These are phyloP conservation scores for Aureobasidium namibiae DNA, from an alignment of 2,329 filamentous ascomycete species.

Conservation along the genomic window DNA sequence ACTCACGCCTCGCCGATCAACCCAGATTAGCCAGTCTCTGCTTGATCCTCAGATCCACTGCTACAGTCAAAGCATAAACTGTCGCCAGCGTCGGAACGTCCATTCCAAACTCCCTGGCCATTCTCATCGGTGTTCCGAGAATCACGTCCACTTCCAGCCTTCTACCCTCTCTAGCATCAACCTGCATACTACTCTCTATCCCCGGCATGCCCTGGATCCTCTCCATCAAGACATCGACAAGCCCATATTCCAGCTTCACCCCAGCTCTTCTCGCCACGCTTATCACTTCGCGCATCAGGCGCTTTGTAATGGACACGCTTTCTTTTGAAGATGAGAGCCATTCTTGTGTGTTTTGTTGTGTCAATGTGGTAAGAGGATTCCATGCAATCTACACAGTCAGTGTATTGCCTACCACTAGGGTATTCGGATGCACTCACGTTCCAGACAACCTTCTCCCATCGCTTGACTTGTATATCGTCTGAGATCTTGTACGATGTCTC, in stretches of 20 bases:
- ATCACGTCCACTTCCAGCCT: slow-evolving; percentile 41
- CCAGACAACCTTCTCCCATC: slow-evolving; percentile 54
- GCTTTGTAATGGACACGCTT: slow-evolving; percentile 30
- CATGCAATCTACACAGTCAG: slow-evolving; percentile 37
- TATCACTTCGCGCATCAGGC: slow-evolving; percentile 38
- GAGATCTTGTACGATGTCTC: slow-evolving; percentile 42
- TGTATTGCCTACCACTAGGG: neutral
- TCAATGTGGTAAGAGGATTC: slow-evolving; percentile 47
- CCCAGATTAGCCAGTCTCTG: neutral
- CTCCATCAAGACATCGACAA: slow-evolving; percentile 32
- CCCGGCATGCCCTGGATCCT: slow-evolving; percentile 32
- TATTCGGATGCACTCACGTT: slow-evolving; percentile 30
- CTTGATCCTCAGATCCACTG: slow-evolving; percentile 21
- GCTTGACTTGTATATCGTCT: slow-evolving; percentile 47
- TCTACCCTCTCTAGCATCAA: slow-evolving; percentile 33
- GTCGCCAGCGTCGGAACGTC: slow-evolving; percentile 33
- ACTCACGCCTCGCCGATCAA: neutral
- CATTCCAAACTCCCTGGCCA: slow-evolving; percentile 33
- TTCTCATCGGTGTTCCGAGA: slow-evolving; percentile 34
- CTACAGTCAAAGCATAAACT: slow-evolving; percentile 27
- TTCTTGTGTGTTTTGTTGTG: slow-evolving; percentile 33
- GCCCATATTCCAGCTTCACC: slow-evolving; percentile 29
- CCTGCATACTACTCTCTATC: slow-evolving; percentile 39
- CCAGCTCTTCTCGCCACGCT: slow-evolving; percentile 31
- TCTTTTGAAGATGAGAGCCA: slow-evolving; percentile 36